Evolutionary conservation across 495 filamentous ascomycete genomes (phyloP).

Genomic region (Neurospora sp.): DNA sequence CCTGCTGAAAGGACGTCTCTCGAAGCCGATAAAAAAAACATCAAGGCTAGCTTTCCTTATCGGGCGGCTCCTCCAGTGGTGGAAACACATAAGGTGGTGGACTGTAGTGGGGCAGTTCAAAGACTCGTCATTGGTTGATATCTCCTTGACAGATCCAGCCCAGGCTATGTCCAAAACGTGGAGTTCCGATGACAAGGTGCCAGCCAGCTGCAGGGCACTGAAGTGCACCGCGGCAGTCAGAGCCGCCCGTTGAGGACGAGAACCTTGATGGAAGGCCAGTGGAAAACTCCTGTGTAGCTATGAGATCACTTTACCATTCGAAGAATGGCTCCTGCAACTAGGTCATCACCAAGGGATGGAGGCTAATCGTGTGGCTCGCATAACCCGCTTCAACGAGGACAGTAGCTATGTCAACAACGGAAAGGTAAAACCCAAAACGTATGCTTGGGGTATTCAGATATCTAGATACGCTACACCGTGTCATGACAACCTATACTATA

Average conservation of each 20-base stretch:
- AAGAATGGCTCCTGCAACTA: not conserved
- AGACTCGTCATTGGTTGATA: not conserved
- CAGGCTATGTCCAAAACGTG: not conserved
- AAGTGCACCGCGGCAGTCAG: not conserved
- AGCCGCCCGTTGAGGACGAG: not conserved
- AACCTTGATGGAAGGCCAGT: not conserved
- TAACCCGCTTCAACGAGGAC: not conserved
- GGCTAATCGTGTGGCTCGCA: not conserved
- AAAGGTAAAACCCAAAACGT: not conserved
- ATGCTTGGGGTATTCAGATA: not conserved
- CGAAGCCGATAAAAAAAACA: slow-evolving; percentile 6
- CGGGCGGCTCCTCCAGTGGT: not conserved
- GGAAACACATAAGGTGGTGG: not conserved
- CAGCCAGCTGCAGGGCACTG: not conserved
- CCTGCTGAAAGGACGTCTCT: not conserved
- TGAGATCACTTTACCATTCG: not conserved
- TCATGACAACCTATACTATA: not conserved
- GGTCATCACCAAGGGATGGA: not conserved
- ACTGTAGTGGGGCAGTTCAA: not conserved
- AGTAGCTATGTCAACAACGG: not conserved
- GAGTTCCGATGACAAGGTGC: not conserved
- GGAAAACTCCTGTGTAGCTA: not conserved
- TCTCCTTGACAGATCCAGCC: not conserved
- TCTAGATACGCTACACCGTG: not conserved
- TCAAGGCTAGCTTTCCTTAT: not conserved